Evolutionary conservation across 1,139 yeast genomes (phyloP).

Genomic region (Suhomyces taliae): DNA sequence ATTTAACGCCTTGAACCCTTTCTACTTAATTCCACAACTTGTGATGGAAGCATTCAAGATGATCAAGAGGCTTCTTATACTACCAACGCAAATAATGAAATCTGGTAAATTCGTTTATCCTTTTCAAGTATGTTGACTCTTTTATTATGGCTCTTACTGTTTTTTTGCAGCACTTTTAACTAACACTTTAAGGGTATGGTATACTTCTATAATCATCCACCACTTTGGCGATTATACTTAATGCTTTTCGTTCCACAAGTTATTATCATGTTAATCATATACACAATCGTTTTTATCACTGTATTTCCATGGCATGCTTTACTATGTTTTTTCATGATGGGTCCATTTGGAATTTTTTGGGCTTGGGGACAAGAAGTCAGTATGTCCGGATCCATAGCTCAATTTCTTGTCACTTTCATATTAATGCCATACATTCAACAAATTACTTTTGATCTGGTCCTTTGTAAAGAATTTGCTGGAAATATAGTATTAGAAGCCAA

Average conservation of each 20-base stretch:
- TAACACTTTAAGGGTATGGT: conserved; percentile 37
- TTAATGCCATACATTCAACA: conserved; percentile 60
- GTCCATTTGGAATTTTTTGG: conserved; percentile 54
- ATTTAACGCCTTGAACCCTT: not conserved
- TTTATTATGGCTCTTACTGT: not conserved
- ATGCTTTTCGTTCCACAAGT: conserved; percentile 49
- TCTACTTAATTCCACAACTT: not conserved
- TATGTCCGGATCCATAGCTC: conserved; percentile 51
- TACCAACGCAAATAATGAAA: conserved; percentile 17
- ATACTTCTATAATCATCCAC: conserved; percentile 46
- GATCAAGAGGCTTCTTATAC: not conserved
- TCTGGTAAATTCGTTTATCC: conserved; percentile 31
- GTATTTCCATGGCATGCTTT: conserved; percentile 52
- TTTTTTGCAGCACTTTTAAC: conserved; percentile 1
- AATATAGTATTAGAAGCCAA: conserved; percentile 50
- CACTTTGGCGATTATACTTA: conserved; percentile 53
- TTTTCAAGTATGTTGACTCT: conserved; percentile 20
- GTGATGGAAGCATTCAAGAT: not conserved
- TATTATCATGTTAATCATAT: conserved; percentile 42
- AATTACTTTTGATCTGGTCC: conserved; percentile 56
- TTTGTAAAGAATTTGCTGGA: conserved; percentile 50
- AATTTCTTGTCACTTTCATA: conserved; percentile 47
- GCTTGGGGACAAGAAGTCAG: conserved; percentile 57
- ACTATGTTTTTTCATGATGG: conserved; percentile 48
- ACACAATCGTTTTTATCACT: conserved; percentile 35